Conservation (phyloP, 2,329 filamentous ascomycete genomes). For the Phaeosphaeriaceae sp. region DNA sequence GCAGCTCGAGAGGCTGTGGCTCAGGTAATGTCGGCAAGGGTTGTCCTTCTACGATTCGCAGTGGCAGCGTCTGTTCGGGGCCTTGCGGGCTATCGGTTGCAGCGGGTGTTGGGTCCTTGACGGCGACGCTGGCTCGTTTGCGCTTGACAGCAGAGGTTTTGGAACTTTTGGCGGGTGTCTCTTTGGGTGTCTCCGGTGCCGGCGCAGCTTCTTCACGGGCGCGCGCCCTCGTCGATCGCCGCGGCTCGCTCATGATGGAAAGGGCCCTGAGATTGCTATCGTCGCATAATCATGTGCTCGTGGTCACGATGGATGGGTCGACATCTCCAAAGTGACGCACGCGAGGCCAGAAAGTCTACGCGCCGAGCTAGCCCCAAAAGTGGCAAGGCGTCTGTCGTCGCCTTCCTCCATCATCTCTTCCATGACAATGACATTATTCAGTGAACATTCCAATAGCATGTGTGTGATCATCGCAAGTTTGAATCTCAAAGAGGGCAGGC, state of each 20-base stretch:
- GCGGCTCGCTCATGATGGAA: constrained; percentile 43
- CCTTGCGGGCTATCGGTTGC: constrained; percentile 21
- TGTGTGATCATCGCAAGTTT: not conserved
- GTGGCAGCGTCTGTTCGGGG: constrained; percentile 59
- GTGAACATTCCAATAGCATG: not conserved
- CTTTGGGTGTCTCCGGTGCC: constrained; percentile 33
- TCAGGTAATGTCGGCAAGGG: constrained; percentile 75
- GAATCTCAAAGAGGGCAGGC: too few species aligned
- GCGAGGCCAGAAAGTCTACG: constrained; percentile 6
- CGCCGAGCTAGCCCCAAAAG: constrained; percentile 3
- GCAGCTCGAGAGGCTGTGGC: constrained; percentile 70
- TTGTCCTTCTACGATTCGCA: constrained; percentile 69
- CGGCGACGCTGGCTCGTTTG: constrained; percentile 34
- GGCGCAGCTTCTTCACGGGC: constrained; percentile 44
- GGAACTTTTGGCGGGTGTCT: constrained; percentile 33
- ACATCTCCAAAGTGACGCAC: constrained; percentile 7
- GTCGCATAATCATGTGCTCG: constrained; percentile 1
- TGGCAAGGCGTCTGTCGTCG: not conserved
- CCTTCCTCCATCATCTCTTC: not conserved
- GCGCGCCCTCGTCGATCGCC: constrained; percentile 46
- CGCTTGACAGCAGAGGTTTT: constrained; percentile 42
- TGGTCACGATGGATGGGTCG: not conserved
- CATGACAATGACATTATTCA: not conserved
- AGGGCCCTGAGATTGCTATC: too few species aligned
- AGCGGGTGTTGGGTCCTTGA: constrained; percentile 35